Base-by-base conservation (phyloP, 495 filamentous ascomycete genomes). In the Daldinia grandis region DNA sequence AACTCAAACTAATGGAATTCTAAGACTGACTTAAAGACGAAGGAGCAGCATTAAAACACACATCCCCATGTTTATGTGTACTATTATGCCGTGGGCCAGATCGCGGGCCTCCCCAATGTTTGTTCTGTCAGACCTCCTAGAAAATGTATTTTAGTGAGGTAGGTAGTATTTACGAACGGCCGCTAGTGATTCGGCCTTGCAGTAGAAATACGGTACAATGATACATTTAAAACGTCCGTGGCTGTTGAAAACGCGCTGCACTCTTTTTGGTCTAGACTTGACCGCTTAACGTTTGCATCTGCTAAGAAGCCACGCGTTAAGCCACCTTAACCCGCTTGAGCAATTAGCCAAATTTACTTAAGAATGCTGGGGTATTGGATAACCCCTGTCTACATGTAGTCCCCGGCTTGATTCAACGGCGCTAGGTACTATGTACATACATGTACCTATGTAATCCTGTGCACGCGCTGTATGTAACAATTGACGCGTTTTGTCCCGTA, bases 11-110 rank as follows among this genome's bases (percentile, higher is more conserved):
- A 40, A 31, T 44, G 15, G 37, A 24, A 42, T 53, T 44, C 63
- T 27, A 44, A 42, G 54, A 25, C 30, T 27, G 37, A 64, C 19
- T 64, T 38, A 47, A 59, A 40, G 47, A 69, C 24, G 44, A 42
- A 51, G 17, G 24, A 60, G 7, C 24, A 67, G 31, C 35, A 56
- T 42, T 57, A 49, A 19, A 55, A 27, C 25, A 30, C 49, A 53
- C 24, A 59, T 64, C 53, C 47, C 61, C 67, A 70, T 64, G 61
- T 65, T 64, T 57, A 66, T 42, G 64, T 40, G 31, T 66, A 31
- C 54, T 66, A 47, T 66, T 59, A 58, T 66, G 54, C 24, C 21
- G 17, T 58, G 61, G 67, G 55, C 17, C 50, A 21, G 51, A 71
- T 71, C 28, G 57, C 57, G 51, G 68, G 58, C 50, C 60, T 64